These are phyloP conservation scores for Wickerhamomyces sydowiorum DNA, from an alignment of 805 yeast species.

Conservation along the genomic window DNA sequence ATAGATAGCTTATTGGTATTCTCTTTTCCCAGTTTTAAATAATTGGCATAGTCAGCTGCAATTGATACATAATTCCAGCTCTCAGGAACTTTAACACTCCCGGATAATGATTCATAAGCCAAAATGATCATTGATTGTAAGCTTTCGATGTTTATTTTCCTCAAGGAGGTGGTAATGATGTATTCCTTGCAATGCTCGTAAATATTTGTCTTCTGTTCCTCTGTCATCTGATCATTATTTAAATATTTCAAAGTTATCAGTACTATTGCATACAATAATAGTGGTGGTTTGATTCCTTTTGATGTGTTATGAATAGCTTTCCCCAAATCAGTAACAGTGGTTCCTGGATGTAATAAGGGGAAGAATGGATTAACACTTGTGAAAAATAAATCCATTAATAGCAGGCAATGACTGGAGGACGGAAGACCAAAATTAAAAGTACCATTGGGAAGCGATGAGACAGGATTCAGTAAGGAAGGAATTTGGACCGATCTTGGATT, in stretches of 20 bases:
- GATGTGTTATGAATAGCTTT: conserved; percentile 4
- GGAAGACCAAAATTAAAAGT: conserved; percentile 8
- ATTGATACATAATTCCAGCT: conserved; percentile 22
- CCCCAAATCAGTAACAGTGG: conserved; percentile 6
- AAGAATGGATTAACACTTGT: conserved; percentile 13
- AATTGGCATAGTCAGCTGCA: conserved; percentile 20
- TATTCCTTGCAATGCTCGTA: conserved; percentile 15
- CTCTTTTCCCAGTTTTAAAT: conserved; percentile 16
- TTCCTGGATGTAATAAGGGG: conserved; percentile 17
- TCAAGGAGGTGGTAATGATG: conserved; percentile 14
- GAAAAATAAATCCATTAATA: conserved; percentile 17
- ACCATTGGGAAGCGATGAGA: not conserved
- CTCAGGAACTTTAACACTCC: conserved; percentile 20
- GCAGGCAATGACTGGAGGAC: conserved; percentile 8
- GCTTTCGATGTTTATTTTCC: conserved; percentile 16
- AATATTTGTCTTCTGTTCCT: conserved; percentile 3
- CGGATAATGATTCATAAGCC: conserved; percentile 19
- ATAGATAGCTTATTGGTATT: conserved; percentile 5
- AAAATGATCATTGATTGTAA: conserved; percentile 15
- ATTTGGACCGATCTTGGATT: conserved; percentile 9
- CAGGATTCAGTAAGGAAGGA: conserved; percentile 14
- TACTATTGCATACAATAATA: conserved; percentile 13
- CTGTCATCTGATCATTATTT: conserved; percentile 13
- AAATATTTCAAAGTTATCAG: conserved; percentile 17
- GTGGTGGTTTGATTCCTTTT: conserved; percentile 11